These are phyloP conservation scores for Eragrostis nindensis DNA, from an alignment of 176 grass and related monocot species.

Conservation along the genomic window DNA sequence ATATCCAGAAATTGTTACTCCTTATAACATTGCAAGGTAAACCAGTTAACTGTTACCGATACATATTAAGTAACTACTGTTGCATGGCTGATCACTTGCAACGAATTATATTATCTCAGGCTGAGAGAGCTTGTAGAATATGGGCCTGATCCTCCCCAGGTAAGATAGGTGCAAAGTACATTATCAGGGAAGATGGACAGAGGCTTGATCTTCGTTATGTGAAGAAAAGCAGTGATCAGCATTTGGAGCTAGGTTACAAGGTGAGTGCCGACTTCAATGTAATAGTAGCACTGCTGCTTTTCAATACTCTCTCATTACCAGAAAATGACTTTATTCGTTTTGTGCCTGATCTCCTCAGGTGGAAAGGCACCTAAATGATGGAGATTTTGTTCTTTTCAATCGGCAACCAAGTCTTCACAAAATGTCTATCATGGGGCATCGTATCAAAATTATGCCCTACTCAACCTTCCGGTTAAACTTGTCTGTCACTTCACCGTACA, in stretches of 20 bases:
- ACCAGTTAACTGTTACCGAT: not conserved
- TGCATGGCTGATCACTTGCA: not conserved
- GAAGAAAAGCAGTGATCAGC: constrained; percentile 96
- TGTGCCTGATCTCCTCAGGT: constrained; percentile 50
- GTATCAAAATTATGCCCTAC: constrained; percentile 99
- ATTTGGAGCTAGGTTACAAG: constrained; percentile 96
- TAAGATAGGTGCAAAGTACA: constrained; percentile 94
- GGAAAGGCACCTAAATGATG: constrained; percentile 89
- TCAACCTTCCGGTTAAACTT: constrained; percentile 93
- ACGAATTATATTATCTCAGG: constrained; percentile 40
- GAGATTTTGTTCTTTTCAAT: constrained; percentile 94
- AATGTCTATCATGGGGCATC: constrained; percentile 99
- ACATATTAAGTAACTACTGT: not conserved
- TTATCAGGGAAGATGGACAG: constrained; percentile 94
- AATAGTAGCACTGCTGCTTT: not conserved
- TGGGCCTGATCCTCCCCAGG: constrained; percentile 83
- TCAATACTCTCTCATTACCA: not conserved
- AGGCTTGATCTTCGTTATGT: constrained; percentile 93
- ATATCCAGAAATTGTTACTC: constrained; percentile 89
- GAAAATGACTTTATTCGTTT: not conserved
- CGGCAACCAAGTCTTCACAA: constrained; percentile 96
- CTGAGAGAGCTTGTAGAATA: constrained; percentile 87
- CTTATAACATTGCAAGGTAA: constrained; percentile 94
- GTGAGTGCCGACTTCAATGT: constrained; percentile 29
- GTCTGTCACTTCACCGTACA: constrained; percentile 95